A percentile compares a stretch with the other conserved stretches of the same genome.
Evolutionary conservation across 345 rosid species (phyloP).

Genomic region (Aquilaria yunnanensis): DNA sequence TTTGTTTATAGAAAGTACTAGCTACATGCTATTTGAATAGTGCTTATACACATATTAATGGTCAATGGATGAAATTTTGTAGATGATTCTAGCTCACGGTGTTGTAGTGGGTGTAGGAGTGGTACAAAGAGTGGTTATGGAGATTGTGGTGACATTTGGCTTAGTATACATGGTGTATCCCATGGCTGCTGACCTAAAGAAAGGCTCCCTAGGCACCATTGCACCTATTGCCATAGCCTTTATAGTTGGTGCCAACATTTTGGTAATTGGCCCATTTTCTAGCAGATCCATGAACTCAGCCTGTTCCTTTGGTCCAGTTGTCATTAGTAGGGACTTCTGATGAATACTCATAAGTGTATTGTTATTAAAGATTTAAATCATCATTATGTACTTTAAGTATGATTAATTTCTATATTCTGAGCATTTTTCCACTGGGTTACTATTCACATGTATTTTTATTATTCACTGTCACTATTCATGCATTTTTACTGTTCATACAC

Average conservation of each 20-base stretch:
- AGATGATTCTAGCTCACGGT: conserved; percentile 75
- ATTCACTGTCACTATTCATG: too few species aligned
- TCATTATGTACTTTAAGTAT: too few species aligned
- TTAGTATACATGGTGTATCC: conserved; percentile 93
- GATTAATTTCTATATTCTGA: too few species aligned
- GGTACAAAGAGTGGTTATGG: conserved; percentile 86
- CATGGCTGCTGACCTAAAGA: conserved; percentile 95
- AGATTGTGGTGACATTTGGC: conserved; percentile 79
- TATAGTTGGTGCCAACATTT: conserved; percentile 93
- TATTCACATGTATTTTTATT: too few species aligned
- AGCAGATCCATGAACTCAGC: conserved; percentile 99
- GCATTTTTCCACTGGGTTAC: too few species aligned
- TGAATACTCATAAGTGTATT: too few species aligned
- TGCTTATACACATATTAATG: not conserved
- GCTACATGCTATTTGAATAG: not conserved
- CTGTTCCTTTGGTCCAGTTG: conserved; percentile 92
- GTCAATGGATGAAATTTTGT: not conserved
- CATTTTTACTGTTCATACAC: too few species aligned
- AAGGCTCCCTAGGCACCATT: conserved; percentile 78
- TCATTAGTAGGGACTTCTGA: conserved; percentile 51
- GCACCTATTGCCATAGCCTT: conserved; percentile 93
- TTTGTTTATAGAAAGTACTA: not conserved
- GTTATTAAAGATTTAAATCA: too few species aligned
- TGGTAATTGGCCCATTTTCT: conserved; percentile 94
- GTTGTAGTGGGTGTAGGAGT: conserved; percentile 74